Percentiles rank a stretch among this genome's conserved stretches.
Evolutionary conservation across 2,329 filamentous ascomycete genomes (phyloP).

Genomic region (Cladosporium sp.): DNA sequence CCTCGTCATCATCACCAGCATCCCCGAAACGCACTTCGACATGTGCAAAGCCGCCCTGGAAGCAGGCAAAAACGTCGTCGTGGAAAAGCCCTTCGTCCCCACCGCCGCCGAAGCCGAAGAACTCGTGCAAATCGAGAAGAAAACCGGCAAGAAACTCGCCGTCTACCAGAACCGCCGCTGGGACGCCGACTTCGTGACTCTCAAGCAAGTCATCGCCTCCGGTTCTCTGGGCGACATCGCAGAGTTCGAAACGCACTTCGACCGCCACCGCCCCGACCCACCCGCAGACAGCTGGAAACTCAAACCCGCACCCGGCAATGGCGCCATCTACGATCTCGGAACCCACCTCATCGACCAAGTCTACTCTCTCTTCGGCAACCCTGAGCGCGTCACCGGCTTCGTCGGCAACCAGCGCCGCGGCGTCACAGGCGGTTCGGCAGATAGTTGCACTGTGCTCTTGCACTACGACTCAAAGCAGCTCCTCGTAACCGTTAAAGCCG

Average conservation of each 20-base stretch:
- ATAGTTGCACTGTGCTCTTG: conserved; percentile 57
- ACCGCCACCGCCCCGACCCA: conserved; percentile 61
- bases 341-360: conserved; percentile 73
- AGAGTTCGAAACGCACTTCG: conserved; percentile 77
- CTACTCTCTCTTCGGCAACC: conserved; percentile 65
- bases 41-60: conserved; percentile 62
- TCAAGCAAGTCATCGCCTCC: conserved; percentile 57
- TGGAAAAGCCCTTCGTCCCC: conserved; percentile 79
- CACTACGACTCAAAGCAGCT: conserved; percentile 57
- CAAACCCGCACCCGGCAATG: conserved; percentile 59
- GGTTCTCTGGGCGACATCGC: conserved; percentile 64
- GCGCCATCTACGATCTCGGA: conserved; percentile 69
- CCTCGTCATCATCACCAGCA: conserved; percentile 66
- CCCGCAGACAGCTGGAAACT: conserved; percentile 59
- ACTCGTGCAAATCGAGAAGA: conserved; percentile 44
- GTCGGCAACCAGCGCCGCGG: conserved; percentile 62
- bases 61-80: conserved; percentile 70
- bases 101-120: conserved; percentile 62
- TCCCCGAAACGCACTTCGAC: conserved; percentile 65
- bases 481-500: conserved; percentile 65
- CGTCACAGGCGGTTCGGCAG: conserved; percentile 47
- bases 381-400: conserved; percentile 61
- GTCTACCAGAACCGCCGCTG: conserved; percentile 62
- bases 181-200: conserved; percentile 71
- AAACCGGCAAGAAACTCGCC: conserved; percentile 38